Conservation (phyloP, 164 flowering plant genomes). For the Stephania cephalantha region DNA sequence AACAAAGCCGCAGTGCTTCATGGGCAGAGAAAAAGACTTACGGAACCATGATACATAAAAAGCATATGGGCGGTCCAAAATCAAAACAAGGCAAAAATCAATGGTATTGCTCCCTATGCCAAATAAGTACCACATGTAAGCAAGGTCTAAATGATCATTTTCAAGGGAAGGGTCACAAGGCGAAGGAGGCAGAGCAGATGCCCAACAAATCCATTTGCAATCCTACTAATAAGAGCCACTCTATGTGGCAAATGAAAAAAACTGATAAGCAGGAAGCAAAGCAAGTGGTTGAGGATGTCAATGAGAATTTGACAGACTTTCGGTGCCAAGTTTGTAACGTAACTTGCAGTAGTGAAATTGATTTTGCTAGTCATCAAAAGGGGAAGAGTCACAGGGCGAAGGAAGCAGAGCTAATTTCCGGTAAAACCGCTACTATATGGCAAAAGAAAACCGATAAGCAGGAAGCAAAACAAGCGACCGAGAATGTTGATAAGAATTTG, state of each 20-base stretch:
- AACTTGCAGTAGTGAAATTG: background rate
- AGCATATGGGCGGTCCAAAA: background rate
- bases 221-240: too few relatives aligned
- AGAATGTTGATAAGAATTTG: background rate
- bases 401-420: background rate
- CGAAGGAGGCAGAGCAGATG: constrained; percentile 26
- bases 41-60: background rate
- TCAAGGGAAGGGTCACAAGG: constrained; percentile 31
- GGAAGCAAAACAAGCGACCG: constrained; percentile 1
- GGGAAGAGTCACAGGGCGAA: background rate
- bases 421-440: background rate
- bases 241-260: background rate
- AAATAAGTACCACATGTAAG: constrained; percentile 34
- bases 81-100: constrained; percentile 22
- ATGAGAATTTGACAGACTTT: background rate
- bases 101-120: constrained; percentile 53
- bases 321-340: background rate
- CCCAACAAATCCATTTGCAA: background rate
- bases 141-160: constrained; percentile 30
- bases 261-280: background rate
- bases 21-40: constrained; percentile 2
- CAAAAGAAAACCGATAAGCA: constrained; percentile 22
- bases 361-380: background rate
- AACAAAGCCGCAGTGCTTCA: background rate
- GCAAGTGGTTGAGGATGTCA: background rate